Evolutionary conservation across 805 yeast genomes (phyloP).

Genomic region (Ogataea thermomethanolica): DNA sequence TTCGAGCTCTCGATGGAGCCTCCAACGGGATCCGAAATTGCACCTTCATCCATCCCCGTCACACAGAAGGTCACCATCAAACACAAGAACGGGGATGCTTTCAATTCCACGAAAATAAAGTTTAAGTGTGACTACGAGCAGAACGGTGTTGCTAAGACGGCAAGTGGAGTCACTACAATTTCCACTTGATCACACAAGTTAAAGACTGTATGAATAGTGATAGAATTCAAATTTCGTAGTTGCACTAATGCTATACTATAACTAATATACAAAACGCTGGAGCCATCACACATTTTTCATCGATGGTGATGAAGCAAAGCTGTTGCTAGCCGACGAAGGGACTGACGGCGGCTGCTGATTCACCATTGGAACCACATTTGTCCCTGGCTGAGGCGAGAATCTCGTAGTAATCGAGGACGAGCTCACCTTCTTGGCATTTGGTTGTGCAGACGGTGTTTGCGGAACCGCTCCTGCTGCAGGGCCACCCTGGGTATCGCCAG

Average conservation of each 20-base stretch:
- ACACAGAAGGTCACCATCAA: slow-evolving; percentile 25
- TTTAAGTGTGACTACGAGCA: slow-evolving; percentile 64
- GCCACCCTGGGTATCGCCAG: slow-evolving; percentile 11
- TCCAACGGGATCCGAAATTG: slow-evolving; percentile 22
- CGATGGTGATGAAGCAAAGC: slow-evolving; percentile 15
- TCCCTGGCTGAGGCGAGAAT: slow-evolving; percentile 30
- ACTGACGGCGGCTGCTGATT: slow-evolving; percentile 12
- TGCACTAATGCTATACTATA: slow-evolving; percentile 5
- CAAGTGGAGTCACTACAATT: slow-evolving; percentile 49
- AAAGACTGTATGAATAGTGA: slow-evolving; percentile 4
- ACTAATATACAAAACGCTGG: slow-evolving; percentile 7
- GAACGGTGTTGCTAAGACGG: slow-evolving; percentile 48
- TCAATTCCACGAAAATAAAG: slow-evolving; percentile 51
- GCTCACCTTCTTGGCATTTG: slow-evolving; percentile 23
- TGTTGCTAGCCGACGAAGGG: slow-evolving; percentile 15
- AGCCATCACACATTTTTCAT: slow-evolving; percentile 6
- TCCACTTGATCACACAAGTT: slow-evolving; percentile 3
- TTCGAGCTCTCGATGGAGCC: slow-evolving; percentile 29
- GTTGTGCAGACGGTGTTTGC: slow-evolving; percentile 18
- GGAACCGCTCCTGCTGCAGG: slow-evolving; percentile 13
- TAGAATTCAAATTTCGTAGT: slow-evolving; percentile 7
- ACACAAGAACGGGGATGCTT: slow-evolving; percentile 16
- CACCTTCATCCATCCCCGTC: slow-evolving; percentile 20
- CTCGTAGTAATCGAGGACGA: slow-evolving; percentile 27
- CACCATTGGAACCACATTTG: slow-evolving; percentile 16